These are phyloP conservation scores for Coniochaeta sp. DNA, from an alignment of 2,329 filamentous ascomycete genomes.

Conservation along the genomic window DNA sequence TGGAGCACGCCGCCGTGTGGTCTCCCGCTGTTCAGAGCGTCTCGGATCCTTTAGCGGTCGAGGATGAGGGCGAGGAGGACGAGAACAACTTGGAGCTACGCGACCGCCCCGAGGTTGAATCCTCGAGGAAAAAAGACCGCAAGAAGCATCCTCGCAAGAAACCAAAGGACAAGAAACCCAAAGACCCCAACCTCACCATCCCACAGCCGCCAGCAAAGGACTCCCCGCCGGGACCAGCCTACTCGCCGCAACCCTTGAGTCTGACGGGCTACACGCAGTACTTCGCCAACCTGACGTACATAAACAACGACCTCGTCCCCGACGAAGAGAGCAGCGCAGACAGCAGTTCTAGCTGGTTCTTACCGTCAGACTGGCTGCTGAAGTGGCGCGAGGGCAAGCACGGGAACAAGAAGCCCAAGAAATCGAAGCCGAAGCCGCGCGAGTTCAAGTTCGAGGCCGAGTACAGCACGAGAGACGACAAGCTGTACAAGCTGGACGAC, in stretches of 20 bases:
- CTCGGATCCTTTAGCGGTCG: background rate
- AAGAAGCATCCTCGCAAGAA: conserved; percentile 34
- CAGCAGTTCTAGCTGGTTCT: background rate
- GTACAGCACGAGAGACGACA: conserved; percentile 76
- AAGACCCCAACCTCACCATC: conserved; percentile 54
- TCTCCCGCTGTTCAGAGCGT: conserved; percentile 19
- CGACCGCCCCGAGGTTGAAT: conserved; percentile 9
- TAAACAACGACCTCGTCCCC: conserved; percentile 64
- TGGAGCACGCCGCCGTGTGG: conserved; percentile 52
- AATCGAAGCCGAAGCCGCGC: conserved; percentile 48
- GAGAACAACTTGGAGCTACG: conserved; percentile 14
- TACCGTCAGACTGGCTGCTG: conserved; percentile 16
- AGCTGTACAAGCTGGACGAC: conserved; percentile 68
- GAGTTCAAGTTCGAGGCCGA: conserved; percentile 72
- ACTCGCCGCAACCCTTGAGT: conserved; percentile 76
- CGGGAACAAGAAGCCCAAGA: conserved; percentile 47
- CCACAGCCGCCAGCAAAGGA: conserved; percentile 68
- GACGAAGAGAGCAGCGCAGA: conserved; percentile 9
- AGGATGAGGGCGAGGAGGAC: background rate
- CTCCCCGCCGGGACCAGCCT: conserved; percentile 77
- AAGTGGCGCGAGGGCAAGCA: conserved; percentile 61
- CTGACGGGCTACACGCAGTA: conserved; percentile 81
- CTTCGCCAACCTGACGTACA: conserved; percentile 84
- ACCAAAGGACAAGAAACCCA: conserved; percentile 40
- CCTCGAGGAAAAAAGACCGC: conserved; percentile 18